Evolutionary conservation across 2,329 filamentous ascomycete species (phyloP).

Genomic region (Alternaria postmessia): DNA sequence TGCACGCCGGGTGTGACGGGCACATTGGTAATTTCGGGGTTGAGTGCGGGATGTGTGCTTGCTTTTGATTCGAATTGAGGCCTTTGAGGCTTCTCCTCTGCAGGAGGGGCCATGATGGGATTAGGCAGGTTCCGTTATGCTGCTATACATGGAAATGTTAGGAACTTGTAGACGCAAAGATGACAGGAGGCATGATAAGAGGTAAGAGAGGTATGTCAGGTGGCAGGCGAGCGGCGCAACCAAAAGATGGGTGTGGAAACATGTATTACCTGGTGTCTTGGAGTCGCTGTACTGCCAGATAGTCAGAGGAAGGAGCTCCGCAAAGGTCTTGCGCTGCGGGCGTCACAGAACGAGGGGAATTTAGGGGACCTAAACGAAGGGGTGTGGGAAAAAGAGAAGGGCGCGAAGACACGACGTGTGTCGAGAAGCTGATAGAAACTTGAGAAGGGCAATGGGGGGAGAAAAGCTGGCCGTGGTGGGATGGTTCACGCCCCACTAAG

Average conservation of each 20-base stretch:
- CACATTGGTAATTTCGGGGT: constrained; percentile 49
- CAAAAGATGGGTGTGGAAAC: background rate
- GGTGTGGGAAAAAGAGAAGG: constrained; percentile 1
- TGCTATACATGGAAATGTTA: constrained; percentile 35
- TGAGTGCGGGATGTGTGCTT: constrained; percentile 51
- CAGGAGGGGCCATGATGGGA: constrained; percentile 38
- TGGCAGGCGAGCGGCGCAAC: background rate
- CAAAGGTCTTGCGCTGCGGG: constrained; percentile 11
- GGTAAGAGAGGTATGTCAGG: background rate
- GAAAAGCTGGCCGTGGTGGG: constrained; percentile 26
- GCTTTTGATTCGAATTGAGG: constrained; percentile 36
- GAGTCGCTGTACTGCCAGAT: background rate
- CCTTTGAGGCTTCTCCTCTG: constrained; percentile 24
- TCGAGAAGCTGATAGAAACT: constrained; percentile 10
- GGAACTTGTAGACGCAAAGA: constrained; percentile 15
- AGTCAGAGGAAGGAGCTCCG: constrained; percentile 18
- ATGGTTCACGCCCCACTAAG: constrained; percentile 22
- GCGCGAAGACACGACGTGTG: background rate
- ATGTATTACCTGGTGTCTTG: constrained; percentile 18
- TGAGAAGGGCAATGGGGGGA: constrained; percentile 18
- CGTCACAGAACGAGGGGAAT: constrained; percentile 11
- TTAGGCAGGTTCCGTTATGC: constrained; percentile 17
- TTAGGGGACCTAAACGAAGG: background rate
- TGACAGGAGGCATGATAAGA: constrained; percentile 9
- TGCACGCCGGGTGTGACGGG: constrained; percentile 56